Percentiles rank a stretch among this genome's conserved stretches.
phyloP scores from a whole-genome alignment of 805 yeast genomes.

The Saitoella complicata region DNA sequence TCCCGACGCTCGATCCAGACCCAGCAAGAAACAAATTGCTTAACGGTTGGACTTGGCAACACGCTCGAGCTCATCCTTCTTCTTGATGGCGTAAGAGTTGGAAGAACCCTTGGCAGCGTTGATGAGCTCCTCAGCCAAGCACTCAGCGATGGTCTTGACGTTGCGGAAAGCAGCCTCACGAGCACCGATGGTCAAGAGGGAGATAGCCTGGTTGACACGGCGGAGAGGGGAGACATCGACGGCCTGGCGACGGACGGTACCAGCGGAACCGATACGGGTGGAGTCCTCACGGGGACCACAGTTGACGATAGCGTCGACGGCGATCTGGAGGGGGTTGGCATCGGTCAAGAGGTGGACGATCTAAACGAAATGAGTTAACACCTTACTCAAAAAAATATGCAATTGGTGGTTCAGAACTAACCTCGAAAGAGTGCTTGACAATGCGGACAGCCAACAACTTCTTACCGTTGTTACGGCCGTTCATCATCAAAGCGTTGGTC shows the following conservation, averaged over 20 bases:
- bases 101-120: constrained; percentile 99
- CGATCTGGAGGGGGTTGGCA: constrained; percentile 98
- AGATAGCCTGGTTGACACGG: constrained; percentile 99
- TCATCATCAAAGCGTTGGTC: constrained; percentile 99
- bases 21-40: constrained; percentile 13
- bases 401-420: too few relatives aligned
- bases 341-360: constrained; percentile 94
- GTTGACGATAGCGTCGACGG: constrained; percentile 98
- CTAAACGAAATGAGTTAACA: too few relatives aligned
- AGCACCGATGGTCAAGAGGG: constrained; percentile 95
- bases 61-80: constrained; percentile 99
- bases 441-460: constrained; percentile 99
- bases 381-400: too few relatives aligned
- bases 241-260: constrained; percentile 99
- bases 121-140: constrained; percentile 99
- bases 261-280: constrained; percentile 99
- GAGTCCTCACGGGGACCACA: constrained; percentile 99
- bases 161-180: constrained; percentile 99
- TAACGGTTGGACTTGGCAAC: constrained; percentile 99
- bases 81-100: constrained; percentile 99
- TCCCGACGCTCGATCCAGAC: too few relatives aligned
- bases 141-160: constrained; percentile 99
- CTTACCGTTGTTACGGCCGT: constrained; percentile 99
- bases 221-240: constrained; percentile 99
- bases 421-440: constrained; percentile 95